phyloP scores from a whole-genome alignment of 2,329 filamentous ascomycete species.

The Daldinia sp. region DNA sequence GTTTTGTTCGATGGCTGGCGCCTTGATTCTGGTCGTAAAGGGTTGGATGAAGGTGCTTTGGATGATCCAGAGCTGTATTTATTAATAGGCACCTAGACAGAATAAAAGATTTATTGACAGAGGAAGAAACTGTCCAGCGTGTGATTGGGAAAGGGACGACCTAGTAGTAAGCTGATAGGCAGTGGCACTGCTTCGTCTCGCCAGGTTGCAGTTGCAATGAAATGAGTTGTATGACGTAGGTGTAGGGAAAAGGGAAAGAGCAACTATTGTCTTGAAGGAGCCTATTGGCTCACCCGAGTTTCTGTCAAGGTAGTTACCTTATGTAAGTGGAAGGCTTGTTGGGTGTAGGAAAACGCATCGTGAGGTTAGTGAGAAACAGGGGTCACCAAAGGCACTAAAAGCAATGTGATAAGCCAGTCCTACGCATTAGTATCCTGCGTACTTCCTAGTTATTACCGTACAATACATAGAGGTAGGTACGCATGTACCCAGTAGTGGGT shows the following conservation, averaged over 20 bases:
- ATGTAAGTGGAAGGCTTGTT: no score
- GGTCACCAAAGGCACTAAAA: background rate
- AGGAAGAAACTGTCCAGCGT: background rate
- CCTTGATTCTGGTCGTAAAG: background rate
- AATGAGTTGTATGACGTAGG: background rate
- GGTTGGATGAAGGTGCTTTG: background rate
- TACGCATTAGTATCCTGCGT: no score
- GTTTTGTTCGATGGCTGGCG: background rate
- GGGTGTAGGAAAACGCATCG: background rate
- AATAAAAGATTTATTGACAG: background rate
- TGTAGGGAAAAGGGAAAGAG: background rate
- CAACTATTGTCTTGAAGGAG: background rate
- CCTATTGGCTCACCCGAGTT: background rate
- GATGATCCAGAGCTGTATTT: no score
- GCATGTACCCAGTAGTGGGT: no score
- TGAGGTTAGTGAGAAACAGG: background rate
- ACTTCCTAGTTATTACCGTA: no score
- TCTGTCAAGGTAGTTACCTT: no score
- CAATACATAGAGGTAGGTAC: no score
- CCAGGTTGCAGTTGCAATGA: background rate
- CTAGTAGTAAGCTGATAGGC: background rate
- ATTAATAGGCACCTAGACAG: background rate
- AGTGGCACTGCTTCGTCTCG: background rate
- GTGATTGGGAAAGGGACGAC: background rate
- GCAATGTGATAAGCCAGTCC: background rate